These are phyloP conservation scores for Globisporangium carolinianum DNA, from an alignment of 352 stramenopile species.

Conservation along the genomic window DNA sequence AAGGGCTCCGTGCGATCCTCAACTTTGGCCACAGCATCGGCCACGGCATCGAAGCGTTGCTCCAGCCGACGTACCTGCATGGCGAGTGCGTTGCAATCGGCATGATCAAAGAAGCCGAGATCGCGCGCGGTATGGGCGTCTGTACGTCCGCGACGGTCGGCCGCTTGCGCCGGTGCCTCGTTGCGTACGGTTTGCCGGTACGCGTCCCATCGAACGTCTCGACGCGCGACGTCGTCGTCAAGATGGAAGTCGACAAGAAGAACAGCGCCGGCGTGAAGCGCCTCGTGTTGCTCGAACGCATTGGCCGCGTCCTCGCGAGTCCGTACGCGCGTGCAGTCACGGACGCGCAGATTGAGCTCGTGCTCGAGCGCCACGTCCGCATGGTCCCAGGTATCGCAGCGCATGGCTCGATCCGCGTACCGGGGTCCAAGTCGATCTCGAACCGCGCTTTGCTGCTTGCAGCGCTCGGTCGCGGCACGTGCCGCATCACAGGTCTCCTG, in stretches of 20 bases:
- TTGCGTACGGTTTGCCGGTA: constrained; percentile 64
- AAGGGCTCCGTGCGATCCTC: constrained; percentile 93
- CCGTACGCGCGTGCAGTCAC: constrained; percentile 65
- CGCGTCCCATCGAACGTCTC: constrained; percentile 48
- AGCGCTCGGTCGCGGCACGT: constrained; percentile 83
- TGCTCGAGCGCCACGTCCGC: constrained; percentile 67
- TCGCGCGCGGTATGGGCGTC: constrained; percentile 74
- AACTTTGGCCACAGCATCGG: constrained; percentile 99
- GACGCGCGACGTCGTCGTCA: constrained; percentile 59
- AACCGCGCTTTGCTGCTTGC: constrained; percentile 96
- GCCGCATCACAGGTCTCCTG: constrained; percentile 88
- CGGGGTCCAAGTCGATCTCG: constrained; percentile 97
- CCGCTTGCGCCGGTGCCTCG: constrained; percentile 56
- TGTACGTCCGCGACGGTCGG: constrained; percentile 68
- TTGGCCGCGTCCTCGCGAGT: constrained; percentile 59
- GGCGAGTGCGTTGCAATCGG: constrained; percentile 97
- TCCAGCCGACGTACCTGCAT: constrained; percentile 94
- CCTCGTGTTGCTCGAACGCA: constrained; percentile 67
- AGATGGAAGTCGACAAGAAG: constrained; percentile 88
- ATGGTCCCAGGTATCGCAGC: constrained; percentile 44
- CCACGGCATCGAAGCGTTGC: constrained; percentile 96
- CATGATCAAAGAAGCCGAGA: constrained; percentile 95
- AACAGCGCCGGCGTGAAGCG: constrained; percentile 78
- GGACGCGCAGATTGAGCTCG: constrained; percentile 68
- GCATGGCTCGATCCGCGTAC: constrained; percentile 77